Evolutionary conservation across 2,329 filamentous ascomycete species (phyloP).

Genomic region (Fusarium sp.): DNA sequence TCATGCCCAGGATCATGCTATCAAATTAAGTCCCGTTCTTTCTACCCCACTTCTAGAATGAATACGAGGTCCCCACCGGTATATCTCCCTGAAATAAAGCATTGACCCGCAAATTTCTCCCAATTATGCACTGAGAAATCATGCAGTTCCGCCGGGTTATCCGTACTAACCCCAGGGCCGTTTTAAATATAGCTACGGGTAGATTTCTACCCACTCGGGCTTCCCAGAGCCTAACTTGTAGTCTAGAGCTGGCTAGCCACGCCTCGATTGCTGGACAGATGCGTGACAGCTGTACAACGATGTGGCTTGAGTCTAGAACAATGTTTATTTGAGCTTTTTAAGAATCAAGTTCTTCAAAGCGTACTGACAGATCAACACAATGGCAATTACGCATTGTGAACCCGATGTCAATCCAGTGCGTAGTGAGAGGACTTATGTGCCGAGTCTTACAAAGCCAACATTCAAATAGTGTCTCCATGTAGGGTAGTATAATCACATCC

Average conservation of each 20-base stretch:
- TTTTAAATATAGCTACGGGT: neutral
- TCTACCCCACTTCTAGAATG: neutral
- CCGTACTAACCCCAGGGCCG: neutral
- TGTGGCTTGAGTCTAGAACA: neutral
- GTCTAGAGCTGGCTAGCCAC: neutral
- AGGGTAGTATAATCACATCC: no score
- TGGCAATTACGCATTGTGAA: fast-evolving
- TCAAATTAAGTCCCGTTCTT: neutral
- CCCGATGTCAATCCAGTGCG: no score
- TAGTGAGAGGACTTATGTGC: no score
- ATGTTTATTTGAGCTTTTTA: neutral
- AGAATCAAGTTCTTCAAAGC: fast-evolving
- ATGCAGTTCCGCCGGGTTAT: neutral
- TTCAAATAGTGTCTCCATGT: no score
- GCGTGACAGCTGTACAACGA: neutral
- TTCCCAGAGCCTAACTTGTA: neutral
- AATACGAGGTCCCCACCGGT: slow-evolving; percentile 14
- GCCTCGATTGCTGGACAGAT: neutral
- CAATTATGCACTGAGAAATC: neutral
- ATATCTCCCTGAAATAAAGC: neutral
- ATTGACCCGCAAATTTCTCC: neutral
- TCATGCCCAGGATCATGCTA: neutral
- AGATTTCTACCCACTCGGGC: neutral
- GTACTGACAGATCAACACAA: fast-evolving
- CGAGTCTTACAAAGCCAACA: no score